A percentile compares a stretch with the other conserved stretches of the same genome.
Conservation (phyloP, 2,329 filamentous ascomycete genomes). For the Rutstroemia sp. region DNA sequence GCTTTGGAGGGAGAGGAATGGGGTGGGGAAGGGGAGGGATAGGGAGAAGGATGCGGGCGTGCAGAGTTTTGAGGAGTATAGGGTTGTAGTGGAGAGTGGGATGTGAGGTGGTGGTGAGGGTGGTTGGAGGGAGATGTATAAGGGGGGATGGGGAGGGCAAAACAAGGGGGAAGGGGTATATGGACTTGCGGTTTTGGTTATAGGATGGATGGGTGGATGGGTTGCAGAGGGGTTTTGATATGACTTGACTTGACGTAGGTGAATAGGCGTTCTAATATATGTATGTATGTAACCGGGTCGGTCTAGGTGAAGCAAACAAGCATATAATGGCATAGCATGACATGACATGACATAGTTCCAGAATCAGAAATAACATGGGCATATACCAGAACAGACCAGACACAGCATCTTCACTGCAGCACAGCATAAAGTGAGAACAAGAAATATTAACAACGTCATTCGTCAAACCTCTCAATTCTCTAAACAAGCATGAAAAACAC, state of each 20-base stretch:
- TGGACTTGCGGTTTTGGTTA: too few species aligned
- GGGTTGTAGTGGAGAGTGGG: conserved; percentile 22
- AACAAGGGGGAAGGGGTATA: not conserved
- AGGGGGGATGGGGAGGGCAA: not conserved
- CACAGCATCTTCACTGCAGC: not conserved
- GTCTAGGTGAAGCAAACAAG: not conserved
- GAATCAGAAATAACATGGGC: not conserved
- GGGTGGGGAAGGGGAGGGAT: not conserved
- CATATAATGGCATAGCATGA: not conserved
- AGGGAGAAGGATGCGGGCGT: not conserved
- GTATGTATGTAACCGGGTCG: too few species aligned
- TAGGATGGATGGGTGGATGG: not conserved
- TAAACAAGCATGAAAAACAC: conserved; percentile 7
- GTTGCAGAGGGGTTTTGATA: not conserved
- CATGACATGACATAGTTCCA: not conserved
- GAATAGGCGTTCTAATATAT: not conserved
- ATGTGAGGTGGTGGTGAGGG: conserved; percentile 17
- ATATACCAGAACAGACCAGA: not conserved
- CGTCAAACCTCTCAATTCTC: conserved; percentile 8
- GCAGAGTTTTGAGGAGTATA: conserved; percentile 23
- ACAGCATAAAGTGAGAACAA: not conserved
- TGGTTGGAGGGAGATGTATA: not conserved
- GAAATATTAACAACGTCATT: not conserved
- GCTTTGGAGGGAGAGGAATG: conserved; percentile 16
- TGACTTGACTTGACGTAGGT: not conserved